Evolutionary conservation across 345 rosid genomes (phyloP).

Genomic region (Adansonia digitata): DNA sequence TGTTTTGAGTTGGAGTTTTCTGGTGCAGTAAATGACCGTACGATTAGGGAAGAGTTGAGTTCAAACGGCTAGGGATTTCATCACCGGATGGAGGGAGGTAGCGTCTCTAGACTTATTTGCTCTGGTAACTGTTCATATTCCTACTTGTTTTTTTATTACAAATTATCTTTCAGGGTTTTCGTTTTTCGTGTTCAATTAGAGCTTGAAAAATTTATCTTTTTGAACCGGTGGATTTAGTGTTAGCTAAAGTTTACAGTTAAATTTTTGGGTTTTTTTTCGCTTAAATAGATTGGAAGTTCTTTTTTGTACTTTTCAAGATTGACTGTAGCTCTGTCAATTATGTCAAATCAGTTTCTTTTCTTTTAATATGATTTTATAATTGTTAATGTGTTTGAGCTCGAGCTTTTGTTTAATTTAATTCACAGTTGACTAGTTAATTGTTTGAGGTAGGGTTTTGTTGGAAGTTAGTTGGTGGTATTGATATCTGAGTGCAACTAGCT

Average conservation of each 20-base stretch:
- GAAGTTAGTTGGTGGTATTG: neutral
- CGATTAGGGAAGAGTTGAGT: slow-evolving; percentile 56
- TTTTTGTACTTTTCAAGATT: neutral
- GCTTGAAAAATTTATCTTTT: neutral
- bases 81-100: slow-evolving; percentile 99
- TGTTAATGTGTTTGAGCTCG: neutral
- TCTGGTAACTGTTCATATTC: slow-evolving; percentile 78
- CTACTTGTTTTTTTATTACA: slow-evolving; percentile 26
- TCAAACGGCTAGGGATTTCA: slow-evolving; percentile 50
- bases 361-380: neutral
- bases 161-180: slow-evolving; percentile 9
- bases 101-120: slow-evolving; percentile 86
- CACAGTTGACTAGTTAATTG: neutral
- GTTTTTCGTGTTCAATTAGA: slow-evolving; percentile 7
- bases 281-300: slow-evolving; percentile 5
- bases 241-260: neutral
- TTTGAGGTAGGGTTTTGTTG: slow-evolving; percentile 10
- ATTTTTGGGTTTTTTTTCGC: neutral
- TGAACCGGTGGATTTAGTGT: slow-evolving; percentile 7
- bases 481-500: neutral
- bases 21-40: slow-evolving; percentile 53
- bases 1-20: slow-evolving; percentile 16
- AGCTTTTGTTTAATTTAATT: neutral
- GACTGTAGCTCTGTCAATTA: neutral
- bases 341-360: neutral